These are phyloP conservation scores for Prunus persica DNA, from an alignment of 306 rosid species.

Conservation along the genomic window Prunus_persica_NCBIv2 NC_034012.1:25111001-25111500, in stretches of 20 bases:
- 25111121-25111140: background rate
- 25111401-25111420: background rate
- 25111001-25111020: background rate
- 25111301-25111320: slow-evolving; percentile 44
- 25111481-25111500: no score
- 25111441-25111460: no score
- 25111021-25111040: background rate
- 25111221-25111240: background rate
- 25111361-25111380: background rate
- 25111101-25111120: background rate
- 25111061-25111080: background rate
- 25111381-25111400: background rate
- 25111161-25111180: background rate
- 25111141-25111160: background rate
- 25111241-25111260: slow-evolving; percentile 61
- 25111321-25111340: slow-evolving; percentile 52
- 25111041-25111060: background rate
- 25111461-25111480: no score
- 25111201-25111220: background rate
- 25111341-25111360: background rate
- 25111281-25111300: slow-evolving; percentile 49
- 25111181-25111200: background rate
- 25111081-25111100: slow-evolving; percentile 4
- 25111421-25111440: no score
- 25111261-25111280: slow-evolving; percentile 62